These are phyloP conservation scores for Phytophthora cactorum DNA, from an alignment of 352 stramenopile species.

Conservation along the genomic window DNA sequence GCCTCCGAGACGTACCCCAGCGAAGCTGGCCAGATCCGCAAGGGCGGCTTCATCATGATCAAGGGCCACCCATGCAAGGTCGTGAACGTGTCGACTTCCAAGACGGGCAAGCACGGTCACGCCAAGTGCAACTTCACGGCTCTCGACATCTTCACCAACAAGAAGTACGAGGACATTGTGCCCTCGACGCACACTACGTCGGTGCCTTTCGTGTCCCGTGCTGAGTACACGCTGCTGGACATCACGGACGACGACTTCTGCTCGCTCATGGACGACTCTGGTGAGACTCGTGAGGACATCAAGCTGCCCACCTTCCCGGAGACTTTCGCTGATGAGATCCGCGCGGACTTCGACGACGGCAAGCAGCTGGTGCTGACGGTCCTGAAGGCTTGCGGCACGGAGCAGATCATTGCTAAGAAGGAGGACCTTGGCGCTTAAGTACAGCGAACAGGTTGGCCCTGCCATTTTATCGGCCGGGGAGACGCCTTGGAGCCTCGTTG, in stretches of 20 bases:
- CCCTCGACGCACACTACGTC: constrained; percentile 98
- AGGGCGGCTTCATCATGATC: constrained; percentile 99
- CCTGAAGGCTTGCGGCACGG: constrained; percentile 96
- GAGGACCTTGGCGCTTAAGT: constrained; percentile 80
- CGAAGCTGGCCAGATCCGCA: constrained; percentile 99
- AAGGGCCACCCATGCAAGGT: constrained; percentile 99
- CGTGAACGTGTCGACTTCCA: constrained; percentile 98
- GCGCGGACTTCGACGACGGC: constrained; percentile 95
- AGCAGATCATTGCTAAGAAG: constrained; percentile 99
- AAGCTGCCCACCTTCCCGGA: constrained; percentile 97
- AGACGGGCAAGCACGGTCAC: constrained; percentile 99
- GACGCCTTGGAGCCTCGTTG: constrained; percentile 35
- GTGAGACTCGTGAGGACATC: constrained; percentile 98
- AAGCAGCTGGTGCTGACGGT: constrained; percentile 97
- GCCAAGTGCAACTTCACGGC: constrained; percentile 99
- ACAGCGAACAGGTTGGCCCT: constrained; percentile 24
- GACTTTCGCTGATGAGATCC: constrained; percentile 96
- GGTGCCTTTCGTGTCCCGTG: constrained; percentile 97
- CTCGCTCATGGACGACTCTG: constrained; percentile 98
- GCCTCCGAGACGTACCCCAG: constrained; percentile 97
- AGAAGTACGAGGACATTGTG: constrained; percentile 99
- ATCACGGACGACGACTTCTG: constrained; percentile 98
- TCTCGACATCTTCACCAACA: constrained; percentile 99
- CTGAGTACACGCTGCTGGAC: constrained; percentile 98
- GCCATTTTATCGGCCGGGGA: constrained; percentile 21